Percentiles rank a stretch among this genome's conserved stretches.
These are phyloP conservation scores for Stygiomarasmius scandens DNA, from an alignment of 1,284 basidiomycete genomes.

Conservation along the genomic window DNA sequence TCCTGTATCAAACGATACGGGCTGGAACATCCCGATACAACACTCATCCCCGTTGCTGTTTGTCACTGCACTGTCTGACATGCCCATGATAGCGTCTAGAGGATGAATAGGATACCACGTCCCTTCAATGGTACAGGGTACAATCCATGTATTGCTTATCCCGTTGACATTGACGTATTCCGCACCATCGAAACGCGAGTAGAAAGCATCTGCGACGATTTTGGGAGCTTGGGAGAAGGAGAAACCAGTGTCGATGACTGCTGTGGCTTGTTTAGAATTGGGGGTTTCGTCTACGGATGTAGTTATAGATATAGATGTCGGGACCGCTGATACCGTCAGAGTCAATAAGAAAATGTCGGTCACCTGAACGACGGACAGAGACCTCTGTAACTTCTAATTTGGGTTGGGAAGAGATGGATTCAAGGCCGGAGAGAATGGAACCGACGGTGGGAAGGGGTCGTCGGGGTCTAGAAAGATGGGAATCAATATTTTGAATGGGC, in stretches of 20 bases:
- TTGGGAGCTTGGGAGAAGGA: slow-evolving; percentile 64
- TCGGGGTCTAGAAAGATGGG: slow-evolving; percentile 33
- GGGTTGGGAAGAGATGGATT: slow-evolving; percentile 43
- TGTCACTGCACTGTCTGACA: slow-evolving; percentile 24
- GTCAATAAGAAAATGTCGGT: slow-evolving; percentile 58
- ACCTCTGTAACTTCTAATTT: slow-evolving; percentile 42
- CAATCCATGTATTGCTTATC: slow-evolving; percentile 53
- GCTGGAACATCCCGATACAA: slow-evolving; percentile 58
- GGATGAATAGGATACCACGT: slow-evolving; percentile 61
- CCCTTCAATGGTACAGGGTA: slow-evolving; percentile 62
- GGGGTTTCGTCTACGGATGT: slow-evolving; percentile 44
- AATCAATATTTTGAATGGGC: too few relatives aligned
- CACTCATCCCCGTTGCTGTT: slow-evolving; percentile 35
- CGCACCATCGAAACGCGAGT: slow-evolving; percentile 52
- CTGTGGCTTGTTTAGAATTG: slow-evolving; percentile 49
- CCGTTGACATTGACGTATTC: slow-evolving; percentile 45
- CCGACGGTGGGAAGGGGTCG: slow-evolving; percentile 48
- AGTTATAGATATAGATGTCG: slow-evolving; percentile 47
- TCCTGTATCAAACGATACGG: slow-evolving; percentile 40
- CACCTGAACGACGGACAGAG: slow-evolving; percentile 29
- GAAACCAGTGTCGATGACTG: slow-evolving; percentile 71
- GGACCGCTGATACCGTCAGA: slow-evolving; percentile 52
- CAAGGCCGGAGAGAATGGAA: slow-evolving; percentile 44
- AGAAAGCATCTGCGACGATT: slow-evolving; percentile 62
- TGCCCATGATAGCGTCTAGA: slow-evolving; percentile 49